phyloP scores from a whole-genome alignment of 2,329 filamentous ascomycete genomes.

The Plenodomus lindquistii region DNA sequence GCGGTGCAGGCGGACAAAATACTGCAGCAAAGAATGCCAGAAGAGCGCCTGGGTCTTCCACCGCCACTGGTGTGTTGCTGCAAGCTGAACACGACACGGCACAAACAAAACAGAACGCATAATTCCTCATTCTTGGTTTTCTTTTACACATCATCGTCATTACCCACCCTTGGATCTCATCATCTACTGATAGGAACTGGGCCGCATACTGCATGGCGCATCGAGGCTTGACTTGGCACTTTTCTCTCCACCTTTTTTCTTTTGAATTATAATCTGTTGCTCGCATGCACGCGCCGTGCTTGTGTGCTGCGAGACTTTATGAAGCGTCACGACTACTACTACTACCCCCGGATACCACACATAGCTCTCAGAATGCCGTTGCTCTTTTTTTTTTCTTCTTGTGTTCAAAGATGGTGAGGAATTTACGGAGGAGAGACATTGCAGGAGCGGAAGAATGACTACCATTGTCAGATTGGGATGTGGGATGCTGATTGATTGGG shows the following conservation, averaged over 20 bases:
- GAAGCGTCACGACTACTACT: constrained; percentile 41
- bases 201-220: constrained; percentile 49
- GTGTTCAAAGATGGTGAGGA: constrained; percentile 7
- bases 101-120: constrained; percentile 6
- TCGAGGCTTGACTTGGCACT: not conserved
- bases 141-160: constrained; percentile 35
- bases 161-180: constrained; percentile 22
- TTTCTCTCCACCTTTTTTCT: constrained; percentile 28
- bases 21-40: constrained; percentile 99
- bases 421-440: constrained; percentile 23
- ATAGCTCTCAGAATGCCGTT: constrained; percentile 34
- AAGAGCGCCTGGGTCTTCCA: constrained; percentile 99
- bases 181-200: constrained; percentile 26
- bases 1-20: constrained; percentile 93
- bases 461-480: not conserved
- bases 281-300: too few relatives aligned
- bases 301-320: constrained; percentile 37
- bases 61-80: constrained; percentile 93
- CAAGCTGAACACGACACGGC: constrained; percentile 49
- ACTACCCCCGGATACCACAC: constrained; percentile 10
- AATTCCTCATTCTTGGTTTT: constrained; percentile 26
- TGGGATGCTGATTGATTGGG: too few relatives aligned
- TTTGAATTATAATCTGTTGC: constrained; percentile 13
- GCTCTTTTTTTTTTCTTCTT: constrained; percentile 25
- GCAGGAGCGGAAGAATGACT: not conserved